Evolutionary conservation across 345 rosid species (phyloP), one percentile per base, ranked within the genome.

Genomic region (Eucalyptus curtisii): DNA sequence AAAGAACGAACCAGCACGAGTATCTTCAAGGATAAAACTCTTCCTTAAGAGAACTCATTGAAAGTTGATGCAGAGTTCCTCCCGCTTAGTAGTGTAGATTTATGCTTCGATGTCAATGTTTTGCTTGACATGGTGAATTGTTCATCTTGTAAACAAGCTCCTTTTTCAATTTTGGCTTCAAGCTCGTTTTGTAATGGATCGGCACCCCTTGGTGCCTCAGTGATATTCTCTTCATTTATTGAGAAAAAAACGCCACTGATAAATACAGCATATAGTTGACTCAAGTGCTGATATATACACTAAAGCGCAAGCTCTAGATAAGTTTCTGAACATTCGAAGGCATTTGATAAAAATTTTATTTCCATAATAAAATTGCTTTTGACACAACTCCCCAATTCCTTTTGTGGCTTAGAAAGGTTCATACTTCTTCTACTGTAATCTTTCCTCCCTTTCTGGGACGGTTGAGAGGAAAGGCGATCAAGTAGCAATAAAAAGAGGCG

Each of bases 221-320:
- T 27, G n/a, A 59, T 59, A 59, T 59, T 5, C 66, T 59, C 66
- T 25, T 25, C 66, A 59, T 15, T 27, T 25, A 59, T 50, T 0
- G 1, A 1, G 22, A 50, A 50, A 50, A 50, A 50, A 50, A 17
- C 0, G 55, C 1, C 1, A 59, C 5, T 59, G 4, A 59, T 2
- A 59, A 59, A 25, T 25, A 59, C 7, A 4, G 4, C 7, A 57
- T 5, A 25, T 10, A 25, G 14, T 59, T 27, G 31, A 27, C 6
- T 59, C 64, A 27, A 59, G 31, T 59, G 66, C 7, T 25, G 2
- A 11, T 27, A 10, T 12, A 27, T 25, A 27, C 3, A 27, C 13
- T 57, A 25, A 57, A 57, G 3, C 64, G 25, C n/a, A 50, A 49
- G 11, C 11, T 45, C 2, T 19, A 52, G 4, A 7, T 1, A 3